phyloP scores from a whole-genome alignment of 345 rosid genomes.

The Syzygium oleosum region DNA sequence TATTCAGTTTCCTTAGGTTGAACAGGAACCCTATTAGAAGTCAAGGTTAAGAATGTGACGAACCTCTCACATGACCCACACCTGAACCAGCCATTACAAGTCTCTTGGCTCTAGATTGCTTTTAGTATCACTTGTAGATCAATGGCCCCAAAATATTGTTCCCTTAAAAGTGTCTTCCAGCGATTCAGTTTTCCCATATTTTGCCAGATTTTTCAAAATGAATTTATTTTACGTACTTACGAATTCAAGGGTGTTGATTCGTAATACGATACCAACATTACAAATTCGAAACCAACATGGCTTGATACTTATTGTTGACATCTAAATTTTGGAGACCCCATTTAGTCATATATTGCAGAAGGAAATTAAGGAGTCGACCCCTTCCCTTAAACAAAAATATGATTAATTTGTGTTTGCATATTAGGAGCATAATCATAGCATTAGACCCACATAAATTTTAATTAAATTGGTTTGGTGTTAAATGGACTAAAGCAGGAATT shows the following conservation, averaged over 20 bases:
- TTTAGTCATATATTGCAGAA: not conserved
- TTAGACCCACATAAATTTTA: not conserved
- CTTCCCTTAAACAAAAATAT: no score
- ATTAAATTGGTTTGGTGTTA: not conserved
- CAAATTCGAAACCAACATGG: no score
- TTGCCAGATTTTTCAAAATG: not conserved
- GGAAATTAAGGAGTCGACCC: not conserved
- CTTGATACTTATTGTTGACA: no score
- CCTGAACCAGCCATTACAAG: not conserved
- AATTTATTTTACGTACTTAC: no score
- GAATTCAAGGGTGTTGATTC: no score
- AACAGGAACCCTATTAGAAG: not conserved
- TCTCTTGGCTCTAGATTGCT: not conserved
- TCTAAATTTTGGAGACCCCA: not conserved
- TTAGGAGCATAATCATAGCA: not conserved
- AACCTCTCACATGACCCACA: not conserved
- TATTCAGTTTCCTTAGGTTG: not conserved
- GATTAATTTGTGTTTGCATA: not conserved
- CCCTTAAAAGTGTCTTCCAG: not conserved
- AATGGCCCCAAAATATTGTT: not conserved
- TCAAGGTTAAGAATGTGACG: not conserved
- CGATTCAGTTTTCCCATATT: not conserved
- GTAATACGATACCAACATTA: fast-evolving
- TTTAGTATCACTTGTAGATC: not conserved
- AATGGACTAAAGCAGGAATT: not conserved